Base-by-base conservation (phyloP, 148 eudicot species). In the Vaccinium myrtillus region DNA sequence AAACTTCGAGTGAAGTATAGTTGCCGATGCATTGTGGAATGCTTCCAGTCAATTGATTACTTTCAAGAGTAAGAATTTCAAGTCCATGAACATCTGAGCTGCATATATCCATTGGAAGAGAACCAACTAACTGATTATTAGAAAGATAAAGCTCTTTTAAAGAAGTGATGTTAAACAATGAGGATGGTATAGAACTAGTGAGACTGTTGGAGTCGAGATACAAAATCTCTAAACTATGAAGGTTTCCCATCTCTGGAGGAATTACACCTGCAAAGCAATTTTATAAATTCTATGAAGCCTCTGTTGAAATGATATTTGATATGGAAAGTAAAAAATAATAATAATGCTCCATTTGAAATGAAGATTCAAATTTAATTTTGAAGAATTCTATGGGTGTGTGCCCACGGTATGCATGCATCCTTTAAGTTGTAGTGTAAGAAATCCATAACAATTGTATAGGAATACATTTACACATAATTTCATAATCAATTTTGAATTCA, bases 201-300 rank as follows among this genome's bases (percentile, higher is more conserved):
- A 32, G 36, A 32, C 36, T 32, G 36, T 32, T 32, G 36, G 1
- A 32, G 36, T 0, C 1, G 36, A 32, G 36, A 32, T 1, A 32
- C 36, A 32, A 3, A 1, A 0, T 4, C 39, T 55, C 49, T 4
- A 84, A 8, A 5, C 69, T 84, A 9, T 7, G 9, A 78, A 84
- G 82, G 8, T 78, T 65, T 16, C 86, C 74, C 3, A 84, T 27
- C 14, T 65, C 81, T 25, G 50, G 39, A 78, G 82, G 86, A 48
- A 84, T 39, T 53, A 7, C 25, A 59, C 83, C 83, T 84, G 67
- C 46, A 63, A 63, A 63, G 27, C 10, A 63, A 63, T n/a, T 21
- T 63, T 8, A 63, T 9, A 6, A 63, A 63, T 55, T 16, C 6
- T 55, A 16, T 55, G 5, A 55, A 15, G 61, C 1, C 61, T 56